phyloP scores from a whole-genome alignment of 2,329 filamentous ascomycete species.

The Cordyceps militaris region DNA sequence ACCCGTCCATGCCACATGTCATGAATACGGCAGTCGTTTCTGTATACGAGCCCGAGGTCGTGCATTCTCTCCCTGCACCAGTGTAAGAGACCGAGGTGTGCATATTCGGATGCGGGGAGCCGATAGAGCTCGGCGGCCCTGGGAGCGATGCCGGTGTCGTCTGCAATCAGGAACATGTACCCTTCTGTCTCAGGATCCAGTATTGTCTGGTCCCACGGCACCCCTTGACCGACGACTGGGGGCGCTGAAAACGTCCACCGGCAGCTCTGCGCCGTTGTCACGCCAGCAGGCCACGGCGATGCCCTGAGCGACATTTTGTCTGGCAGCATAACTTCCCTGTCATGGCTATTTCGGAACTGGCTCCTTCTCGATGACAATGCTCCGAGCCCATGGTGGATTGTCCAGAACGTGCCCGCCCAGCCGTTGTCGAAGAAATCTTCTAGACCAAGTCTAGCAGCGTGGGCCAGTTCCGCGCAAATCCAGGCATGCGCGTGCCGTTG shows the following conservation, averaged over 20 bases:
- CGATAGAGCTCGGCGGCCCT: background rate
- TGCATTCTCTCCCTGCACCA: background rate
- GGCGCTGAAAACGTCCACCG: background rate
- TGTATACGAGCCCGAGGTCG: background rate
- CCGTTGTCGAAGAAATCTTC: background rate
- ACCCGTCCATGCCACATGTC: background rate
- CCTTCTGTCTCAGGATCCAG: background rate
- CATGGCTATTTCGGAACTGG: background rate
- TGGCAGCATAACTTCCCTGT: background rate
- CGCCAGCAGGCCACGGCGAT: background rate
- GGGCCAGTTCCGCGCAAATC: background rate
- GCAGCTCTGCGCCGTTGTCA: background rate
- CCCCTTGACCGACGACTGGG: background rate
- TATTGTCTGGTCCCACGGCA: background rate
- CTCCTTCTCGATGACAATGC: background rate
- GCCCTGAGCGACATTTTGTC: background rate
- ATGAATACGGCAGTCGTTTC: background rate
- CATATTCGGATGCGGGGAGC: background rate
- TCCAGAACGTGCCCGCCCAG: background rate
- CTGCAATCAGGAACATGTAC: background rate
- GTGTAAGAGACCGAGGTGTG: background rate
- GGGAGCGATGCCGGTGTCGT: background rate
- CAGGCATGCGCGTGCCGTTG: too few relatives aligned
- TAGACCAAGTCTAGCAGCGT: background rate
- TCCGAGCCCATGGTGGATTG: background rate